Evolutionary conservation across 164 flowering plant species (phyloP).

Genomic region (Vitis rotundifolia): DNA sequence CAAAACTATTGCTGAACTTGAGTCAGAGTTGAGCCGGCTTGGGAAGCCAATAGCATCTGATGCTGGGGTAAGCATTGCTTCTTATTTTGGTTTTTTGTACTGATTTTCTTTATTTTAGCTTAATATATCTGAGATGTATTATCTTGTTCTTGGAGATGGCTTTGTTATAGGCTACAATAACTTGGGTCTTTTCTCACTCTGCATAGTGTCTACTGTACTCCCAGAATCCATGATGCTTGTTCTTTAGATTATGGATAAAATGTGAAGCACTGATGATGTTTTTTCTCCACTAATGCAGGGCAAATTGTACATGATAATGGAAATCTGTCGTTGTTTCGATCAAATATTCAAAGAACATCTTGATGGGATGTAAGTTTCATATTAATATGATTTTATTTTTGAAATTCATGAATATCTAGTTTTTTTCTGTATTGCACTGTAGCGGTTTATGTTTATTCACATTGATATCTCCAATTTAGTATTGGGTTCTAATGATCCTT

Average conservation of each 20-base stretch:
- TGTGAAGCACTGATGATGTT: not conserved
- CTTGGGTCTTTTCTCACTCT: not conserved
- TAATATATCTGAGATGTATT: not conserved
- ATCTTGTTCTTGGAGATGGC: not conserved
- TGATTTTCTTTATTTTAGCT: not conserved
- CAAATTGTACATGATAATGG: conserved; percentile 76
- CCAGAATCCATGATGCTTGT: too few relatives aligned
- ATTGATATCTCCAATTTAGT: not conserved
- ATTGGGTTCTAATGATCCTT: not conserved
- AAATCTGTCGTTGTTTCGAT: conserved; percentile 77
- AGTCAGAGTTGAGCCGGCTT: conserved; percentile 75
- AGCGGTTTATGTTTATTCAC: not conserved
- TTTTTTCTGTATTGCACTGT: not conserved
- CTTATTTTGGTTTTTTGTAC: not conserved
- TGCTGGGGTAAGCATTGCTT: conserved; percentile 65
- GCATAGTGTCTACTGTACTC: too few relatives aligned
- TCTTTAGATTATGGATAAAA: not conserved
- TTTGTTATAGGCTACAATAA: not conserved
- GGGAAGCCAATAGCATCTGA: conserved; percentile 86
- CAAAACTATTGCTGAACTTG: conserved; percentile 76
- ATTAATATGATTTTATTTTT: not conserved
- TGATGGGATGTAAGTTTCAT: conserved; percentile 68
- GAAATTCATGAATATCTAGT: not conserved
- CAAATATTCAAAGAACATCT: conserved; percentile 86
- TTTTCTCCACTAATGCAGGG: conserved; percentile 49